Evolutionary conservation across 1,139 yeast species (phyloP).

Genomic region (Suhomyces kunorum): DNA sequence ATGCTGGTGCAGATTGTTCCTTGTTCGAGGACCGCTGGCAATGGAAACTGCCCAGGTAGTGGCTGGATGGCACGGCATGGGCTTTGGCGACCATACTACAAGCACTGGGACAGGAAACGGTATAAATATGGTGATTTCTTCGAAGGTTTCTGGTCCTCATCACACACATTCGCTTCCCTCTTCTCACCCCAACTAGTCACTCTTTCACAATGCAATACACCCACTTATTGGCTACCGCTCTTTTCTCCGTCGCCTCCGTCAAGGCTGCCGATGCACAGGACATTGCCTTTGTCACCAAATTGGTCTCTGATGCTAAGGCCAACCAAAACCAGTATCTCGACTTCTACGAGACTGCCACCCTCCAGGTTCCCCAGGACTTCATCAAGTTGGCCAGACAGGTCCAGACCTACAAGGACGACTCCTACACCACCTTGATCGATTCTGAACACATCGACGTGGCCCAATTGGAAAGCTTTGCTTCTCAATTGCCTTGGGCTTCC

Average conservation of each 20-base stretch:
- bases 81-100: no score
- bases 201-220: slow-evolving; percentile 14
- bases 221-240: slow-evolving; percentile 10
- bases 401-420: slow-evolving; percentile 38
- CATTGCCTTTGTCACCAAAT: slow-evolving; percentile 30
- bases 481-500: slow-evolving; percentile 46
- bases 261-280: slow-evolving; percentile 24
- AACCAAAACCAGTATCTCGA: slow-evolving; percentile 25
- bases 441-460: slow-evolving; percentile 20
- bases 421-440: slow-evolving; percentile 41
- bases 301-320: slow-evolving; percentile 30
- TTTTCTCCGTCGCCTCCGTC: slow-evolving; percentile 9
- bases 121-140: slow-evolving; percentile 3
- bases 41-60: no score
- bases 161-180: slow-evolving; percentile 1
- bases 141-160: slow-evolving; percentile 5
- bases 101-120: neutral
- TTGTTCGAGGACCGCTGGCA: neutral
- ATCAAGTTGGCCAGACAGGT: slow-evolving; percentile 30
- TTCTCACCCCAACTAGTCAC: neutral
- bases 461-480: slow-evolving; percentile 35
- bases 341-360: slow-evolving; percentile 26
- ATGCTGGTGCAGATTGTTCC: neutral
- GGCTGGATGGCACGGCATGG: no score
- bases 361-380: slow-evolving; percentile 27